phyloP scores from a whole-genome alignment of 139 green algal genomes.

The Picochlorum sp. region DNA sequence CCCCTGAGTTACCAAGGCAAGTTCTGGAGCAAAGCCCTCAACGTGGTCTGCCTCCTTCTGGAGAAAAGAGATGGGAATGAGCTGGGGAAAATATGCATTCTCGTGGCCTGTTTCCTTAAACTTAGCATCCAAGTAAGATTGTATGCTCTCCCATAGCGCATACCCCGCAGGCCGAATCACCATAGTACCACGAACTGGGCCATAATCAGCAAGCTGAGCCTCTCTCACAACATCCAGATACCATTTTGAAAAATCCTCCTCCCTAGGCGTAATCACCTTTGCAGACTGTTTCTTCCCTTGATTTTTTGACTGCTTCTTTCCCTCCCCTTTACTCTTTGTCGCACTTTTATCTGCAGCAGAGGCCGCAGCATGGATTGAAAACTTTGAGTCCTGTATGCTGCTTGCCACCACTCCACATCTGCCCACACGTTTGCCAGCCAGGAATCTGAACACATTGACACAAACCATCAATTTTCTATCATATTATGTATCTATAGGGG shows the following conservation, averaged over 20 bases:
- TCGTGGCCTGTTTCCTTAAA: constrained; percentile 84
- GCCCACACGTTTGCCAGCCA: too few species aligned
- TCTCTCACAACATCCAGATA: constrained; percentile 95
- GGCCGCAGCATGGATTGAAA: too few species aligned
- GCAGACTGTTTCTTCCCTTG: constrained; percentile 21
- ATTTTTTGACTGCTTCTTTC: constrained; percentile 13
- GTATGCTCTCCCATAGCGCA: constrained; percentile 61
- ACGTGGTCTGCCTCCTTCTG: constrained; percentile 96
- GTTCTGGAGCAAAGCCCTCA: constrained; percentile 97
- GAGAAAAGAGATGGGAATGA: constrained; percentile 97
- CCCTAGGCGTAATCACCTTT: constrained; percentile 61
- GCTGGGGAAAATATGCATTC: constrained; percentile 97
- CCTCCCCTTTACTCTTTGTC: background rate
- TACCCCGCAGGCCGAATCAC: constrained; percentile 96
- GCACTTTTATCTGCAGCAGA: too few species aligned
- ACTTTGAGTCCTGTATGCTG: too few species aligned
- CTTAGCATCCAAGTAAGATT: constrained; percentile 20
- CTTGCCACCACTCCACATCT: too few species aligned
- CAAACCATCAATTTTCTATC: too few species aligned
- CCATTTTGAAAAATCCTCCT: constrained; percentile 78
- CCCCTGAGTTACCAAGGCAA: constrained; percentile 94
- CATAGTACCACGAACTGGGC: constrained; percentile 96
- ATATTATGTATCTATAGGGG: too few species aligned
- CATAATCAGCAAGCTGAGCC: constrained; percentile 93
- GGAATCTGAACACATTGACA: too few species aligned